Percentiles rank a stretch among this genome's conserved stretches.
Conservation (phyloP, 352 stramenopile species). For the Peronospora belbahrii region DNA sequence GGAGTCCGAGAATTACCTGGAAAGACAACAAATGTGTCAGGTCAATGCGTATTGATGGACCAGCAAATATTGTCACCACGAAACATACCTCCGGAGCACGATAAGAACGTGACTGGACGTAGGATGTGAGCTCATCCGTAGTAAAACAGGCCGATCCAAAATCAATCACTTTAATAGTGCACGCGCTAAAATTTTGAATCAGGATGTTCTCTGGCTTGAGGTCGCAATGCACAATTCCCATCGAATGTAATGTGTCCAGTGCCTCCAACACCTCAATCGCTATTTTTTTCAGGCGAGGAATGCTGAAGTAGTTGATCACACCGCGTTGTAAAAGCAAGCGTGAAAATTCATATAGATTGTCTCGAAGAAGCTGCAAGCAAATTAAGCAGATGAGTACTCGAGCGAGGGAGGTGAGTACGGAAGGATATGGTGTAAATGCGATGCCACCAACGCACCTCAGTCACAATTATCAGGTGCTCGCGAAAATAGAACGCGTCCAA, state of each 20-base stretch:
- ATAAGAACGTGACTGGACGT: slow-evolving; percentile 98
- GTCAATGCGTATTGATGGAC: no score
- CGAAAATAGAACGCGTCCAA: slow-evolving; percentile 93
- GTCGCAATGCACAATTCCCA: slow-evolving; percentile 96
- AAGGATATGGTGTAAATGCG: background rate
- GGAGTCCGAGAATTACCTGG: slow-evolving; percentile 93
- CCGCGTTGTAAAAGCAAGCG: slow-evolving; percentile 70
- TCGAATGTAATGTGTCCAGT: slow-evolving; percentile 78
- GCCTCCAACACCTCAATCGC: slow-evolving; percentile 92
- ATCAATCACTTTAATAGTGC: slow-evolving; percentile 95
- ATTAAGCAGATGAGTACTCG: background rate
- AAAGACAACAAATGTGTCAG: slow-evolving; percentile 26
- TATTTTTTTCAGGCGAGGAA: slow-evolving; percentile 89
- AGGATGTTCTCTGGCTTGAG: slow-evolving; percentile 98
- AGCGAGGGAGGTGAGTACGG: no score
- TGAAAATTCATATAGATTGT: slow-evolving; percentile 98
- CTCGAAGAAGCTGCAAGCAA: slow-evolving; percentile 72
- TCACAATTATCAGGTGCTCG: slow-evolving; percentile 95
- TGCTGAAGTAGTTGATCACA: slow-evolving; percentile 92
- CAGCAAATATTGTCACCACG: background rate
- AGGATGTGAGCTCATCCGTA: slow-evolving; percentile 92
- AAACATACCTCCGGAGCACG: slow-evolving; percentile 89
- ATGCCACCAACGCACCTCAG: slow-evolving; percentile 69
- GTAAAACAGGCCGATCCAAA: slow-evolving; percentile 96
- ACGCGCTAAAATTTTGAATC: slow-evolving; percentile 83